A percentile compares a stretch with the other conserved stretches of the same genome.
phyloP scores from a whole-genome alignment of 257 asterid genomes.

The Jacaranda mimosifolia region DNA sequence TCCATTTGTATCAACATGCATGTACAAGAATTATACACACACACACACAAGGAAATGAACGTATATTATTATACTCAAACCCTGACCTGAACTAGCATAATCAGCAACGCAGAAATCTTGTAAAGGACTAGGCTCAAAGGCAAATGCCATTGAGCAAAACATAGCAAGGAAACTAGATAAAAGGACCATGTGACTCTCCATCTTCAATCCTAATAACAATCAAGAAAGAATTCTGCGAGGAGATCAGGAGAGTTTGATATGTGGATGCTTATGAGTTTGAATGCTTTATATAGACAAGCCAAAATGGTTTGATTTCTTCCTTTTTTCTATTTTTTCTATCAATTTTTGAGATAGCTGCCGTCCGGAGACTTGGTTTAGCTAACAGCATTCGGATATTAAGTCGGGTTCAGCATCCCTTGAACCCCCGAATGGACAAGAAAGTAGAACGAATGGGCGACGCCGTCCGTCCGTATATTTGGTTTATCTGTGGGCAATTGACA shows the following conservation, averaged over 20 bases:
- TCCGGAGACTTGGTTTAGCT: neutral
- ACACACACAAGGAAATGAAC: too few relatives aligned
- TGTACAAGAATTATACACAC: too few relatives aligned
- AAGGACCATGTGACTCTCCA: neutral
- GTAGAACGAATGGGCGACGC: neutral
- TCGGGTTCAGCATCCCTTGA: neutral
- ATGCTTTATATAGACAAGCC: neutral
- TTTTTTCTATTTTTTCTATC: neutral
- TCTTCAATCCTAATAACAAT: neutral
- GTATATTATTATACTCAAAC: too few relatives aligned
- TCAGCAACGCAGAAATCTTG: slow-evolving; percentile 34
- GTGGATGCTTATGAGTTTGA: neutral
- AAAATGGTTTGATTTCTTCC: neutral
- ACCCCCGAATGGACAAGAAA: neutral
- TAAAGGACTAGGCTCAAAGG: slow-evolving; percentile 21
- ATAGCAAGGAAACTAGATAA: neutral
- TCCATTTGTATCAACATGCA: too few relatives aligned
- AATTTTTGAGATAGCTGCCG: neutral
- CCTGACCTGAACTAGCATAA: too few relatives aligned
- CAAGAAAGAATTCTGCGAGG: neutral
- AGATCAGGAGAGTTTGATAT: too few relatives aligned
- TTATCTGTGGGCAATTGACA: neutral
- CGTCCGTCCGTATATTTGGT: neutral
- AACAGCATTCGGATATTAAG: neutral
- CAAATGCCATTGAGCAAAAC: slow-evolving; percentile 18